These are phyloP conservation scores for Lactuca sativa DNA, from an alignment of 129 eudicot genomes.

Conservation along the genomic window DNA sequence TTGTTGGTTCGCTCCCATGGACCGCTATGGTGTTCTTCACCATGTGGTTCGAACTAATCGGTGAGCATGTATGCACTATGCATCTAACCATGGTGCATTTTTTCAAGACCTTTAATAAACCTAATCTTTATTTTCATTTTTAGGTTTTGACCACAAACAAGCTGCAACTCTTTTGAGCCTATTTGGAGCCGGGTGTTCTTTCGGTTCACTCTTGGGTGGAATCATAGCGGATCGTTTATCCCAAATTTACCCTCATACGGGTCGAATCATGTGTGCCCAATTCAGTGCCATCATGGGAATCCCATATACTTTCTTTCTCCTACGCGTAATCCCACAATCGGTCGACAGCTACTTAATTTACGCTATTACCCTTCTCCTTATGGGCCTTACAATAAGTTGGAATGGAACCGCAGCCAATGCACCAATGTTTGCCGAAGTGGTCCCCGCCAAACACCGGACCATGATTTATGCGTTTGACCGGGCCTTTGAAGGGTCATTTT, in stretches of 20 bases:
- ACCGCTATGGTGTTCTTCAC: slow-evolving; percentile 94
- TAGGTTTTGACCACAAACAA: slow-evolving; percentile 90
- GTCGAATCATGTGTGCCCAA: slow-evolving; percentile 91
- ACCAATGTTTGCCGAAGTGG: slow-evolving; percentile 98
- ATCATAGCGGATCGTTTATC: slow-evolving; percentile 74
- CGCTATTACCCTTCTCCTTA: slow-evolving; percentile 68
- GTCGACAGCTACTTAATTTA: slow-evolving; percentile 55
- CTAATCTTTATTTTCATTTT: neutral
- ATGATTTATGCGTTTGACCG: slow-evolving; percentile 98
- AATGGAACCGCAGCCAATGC: slow-evolving; percentile 80
- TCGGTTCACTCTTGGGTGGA: slow-evolving; percentile 88
- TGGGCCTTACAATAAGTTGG: slow-evolving; percentile 97
- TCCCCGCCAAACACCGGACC: slow-evolving; percentile 86
- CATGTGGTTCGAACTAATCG: slow-evolving; percentile 91
- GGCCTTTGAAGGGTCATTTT: slow-evolving; percentile 85
- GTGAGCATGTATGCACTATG: slow-evolving; percentile 47
- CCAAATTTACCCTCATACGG: slow-evolving; percentile 69
- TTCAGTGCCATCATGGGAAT: slow-evolving; percentile 93
- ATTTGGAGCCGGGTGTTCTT: slow-evolving; percentile 76
- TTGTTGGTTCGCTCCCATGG: slow-evolving; percentile 96
- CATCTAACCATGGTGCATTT: neutral
- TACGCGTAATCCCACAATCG: slow-evolving; percentile 68
- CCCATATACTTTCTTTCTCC: slow-evolving; percentile 85
- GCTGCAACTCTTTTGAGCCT: slow-evolving; percentile 76
- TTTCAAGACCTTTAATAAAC: neutral